phyloP scores from a whole-genome alignment of 768 basidiomycete genomes.

The Chiua virens region DNA sequence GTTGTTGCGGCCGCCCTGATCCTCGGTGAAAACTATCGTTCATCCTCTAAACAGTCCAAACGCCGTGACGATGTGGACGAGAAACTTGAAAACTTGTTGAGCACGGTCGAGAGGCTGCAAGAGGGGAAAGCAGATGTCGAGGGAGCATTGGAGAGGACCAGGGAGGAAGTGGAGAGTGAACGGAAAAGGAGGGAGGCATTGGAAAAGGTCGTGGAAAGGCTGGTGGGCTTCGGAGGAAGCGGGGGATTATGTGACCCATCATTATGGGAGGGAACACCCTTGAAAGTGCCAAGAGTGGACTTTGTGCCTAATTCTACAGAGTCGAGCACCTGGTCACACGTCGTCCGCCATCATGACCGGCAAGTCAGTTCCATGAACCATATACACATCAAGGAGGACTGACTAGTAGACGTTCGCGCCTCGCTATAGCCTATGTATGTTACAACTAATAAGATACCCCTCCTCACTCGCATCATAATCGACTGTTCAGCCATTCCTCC shows the following conservation, averaged over 20 bases:
- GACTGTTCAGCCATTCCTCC: conserved; percentile 19
- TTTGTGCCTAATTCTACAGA: conserved; percentile 19
- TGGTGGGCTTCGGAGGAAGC: conserved; percentile 67
- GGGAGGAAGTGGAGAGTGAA: conserved; percentile 39
- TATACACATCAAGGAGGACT: too few relatives aligned
- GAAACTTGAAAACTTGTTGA: conserved; percentile 57
- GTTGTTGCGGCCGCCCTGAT: conserved; percentile 72
- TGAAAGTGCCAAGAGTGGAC: conserved; percentile 46
- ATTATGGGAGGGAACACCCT: conserved; percentile 55
- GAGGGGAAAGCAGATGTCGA: conserved; percentile 43
- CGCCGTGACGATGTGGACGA: conserved; percentile 76
- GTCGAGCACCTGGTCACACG: not conserved
- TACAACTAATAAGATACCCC: conserved; percentile 11
- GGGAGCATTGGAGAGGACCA: conserved; percentile 41
- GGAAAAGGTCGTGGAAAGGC: conserved; percentile 58
- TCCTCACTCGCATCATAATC: not conserved
- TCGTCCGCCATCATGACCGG: conserved; percentile 5
- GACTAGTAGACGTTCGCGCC: not conserved
- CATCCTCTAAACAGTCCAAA: conserved; percentile 64
- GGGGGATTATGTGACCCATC: conserved; percentile 58
- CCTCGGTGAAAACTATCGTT: conserved; percentile 74
- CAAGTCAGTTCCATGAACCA: not conserved
- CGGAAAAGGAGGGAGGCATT: conserved; percentile 59
- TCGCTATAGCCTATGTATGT: not conserved
- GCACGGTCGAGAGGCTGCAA: conserved; percentile 46